Evolutionary conservation across 371 early-diverging fungal species (phyloP), one percentile per base, ranked within the genome.

Genomic region (Basidiobolus meristosporus): DNA sequence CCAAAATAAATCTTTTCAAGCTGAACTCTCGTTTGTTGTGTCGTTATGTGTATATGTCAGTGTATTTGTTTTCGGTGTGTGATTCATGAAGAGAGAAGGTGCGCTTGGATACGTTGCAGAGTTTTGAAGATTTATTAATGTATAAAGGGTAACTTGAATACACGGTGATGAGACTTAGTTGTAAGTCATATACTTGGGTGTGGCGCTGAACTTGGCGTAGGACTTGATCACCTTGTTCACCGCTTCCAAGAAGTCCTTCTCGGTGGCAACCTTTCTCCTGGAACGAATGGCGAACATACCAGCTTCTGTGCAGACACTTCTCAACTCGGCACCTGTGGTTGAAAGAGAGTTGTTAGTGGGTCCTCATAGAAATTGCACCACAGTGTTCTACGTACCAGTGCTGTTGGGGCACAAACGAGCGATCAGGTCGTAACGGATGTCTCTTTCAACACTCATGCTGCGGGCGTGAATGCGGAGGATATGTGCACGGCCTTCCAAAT

Each of bases 251-350:
- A 98, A 99, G 70, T 99, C 99, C 64, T 97, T 90, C 60, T 99
- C 99, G 22, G 97, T 98, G 5, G 99, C 99, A 29, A 91, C 80
- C 83, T 98, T 98, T 69, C 99, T 75, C 60, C 99, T 71, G 41
- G 95, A 88, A 30, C 99, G 77, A 47, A 99, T 99, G 7, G 99
- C 99, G 74, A 91, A 98, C 99, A 99, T 99, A 41, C 99, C 99
- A 20, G 99, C 99, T 65, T 99, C 99, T 19, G 99, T 99, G 66
- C 99, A 99, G 36, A 99, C 99, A 64, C 90, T 87, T 50, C 93
- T 68, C 41, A 96, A 57, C 57, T 96, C 97, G 17, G 97, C 95
- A 39, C 93, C 51, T 51, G 33, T 33, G 63, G 38, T 18, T 1
- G 29, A 22, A 44, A 48, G 10, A 58, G 19, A 6, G 21, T 19